phyloP scores from a whole-genome alignment of 1,284 basidiomycete genomes.

The Thelephora terrestris region DNA sequence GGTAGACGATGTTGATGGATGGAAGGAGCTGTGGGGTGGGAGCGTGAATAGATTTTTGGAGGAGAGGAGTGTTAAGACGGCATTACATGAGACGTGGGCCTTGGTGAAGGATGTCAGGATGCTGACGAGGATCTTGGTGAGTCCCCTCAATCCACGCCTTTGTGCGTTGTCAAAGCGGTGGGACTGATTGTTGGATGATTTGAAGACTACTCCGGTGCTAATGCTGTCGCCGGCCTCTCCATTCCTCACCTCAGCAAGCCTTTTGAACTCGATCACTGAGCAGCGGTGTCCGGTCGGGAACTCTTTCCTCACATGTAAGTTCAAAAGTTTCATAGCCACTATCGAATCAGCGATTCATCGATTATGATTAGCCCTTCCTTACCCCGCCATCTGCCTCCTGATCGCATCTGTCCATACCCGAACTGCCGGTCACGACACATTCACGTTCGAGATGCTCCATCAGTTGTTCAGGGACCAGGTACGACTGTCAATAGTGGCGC shows the following conservation, averaged over 20 bases:
- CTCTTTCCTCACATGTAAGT: slow-evolving; percentile 42
- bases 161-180: background rate
- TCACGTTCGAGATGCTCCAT: slow-evolving; percentile 75
- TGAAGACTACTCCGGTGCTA: slow-evolving; percentile 39
- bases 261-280: slow-evolving; percentile 30
- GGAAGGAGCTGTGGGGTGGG: slow-evolving; percentile 46
- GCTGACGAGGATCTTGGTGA: slow-evolving; percentile 58
- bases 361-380: slow-evolving; percentile 42
- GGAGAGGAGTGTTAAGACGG: slow-evolving; percentile 33
- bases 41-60: slow-evolving; percentile 47
- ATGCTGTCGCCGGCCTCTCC: slow-evolving; percentile 41
- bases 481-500: slow-evolving; percentile 55
- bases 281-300: slow-evolving; percentile 47
- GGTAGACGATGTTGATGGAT: slow-evolving; percentile 27
- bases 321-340: background rate
- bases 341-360: background rate
- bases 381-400: slow-evolving; percentile 65
- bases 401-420: slow-evolving; percentile 58
- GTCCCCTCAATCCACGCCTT: slow-evolving; percentile 16
- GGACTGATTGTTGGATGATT: background rate
- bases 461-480: slow-evolving; percentile 60
- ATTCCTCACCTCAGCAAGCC: slow-evolving; percentile 33
- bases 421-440: slow-evolving; percentile 52
- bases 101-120: slow-evolving; percentile 60
- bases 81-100: slow-evolving; percentile 49